Base-by-base conservation (phyloP, 441 rosid genomes). In the Arabidopsis lyrata region DNA sequence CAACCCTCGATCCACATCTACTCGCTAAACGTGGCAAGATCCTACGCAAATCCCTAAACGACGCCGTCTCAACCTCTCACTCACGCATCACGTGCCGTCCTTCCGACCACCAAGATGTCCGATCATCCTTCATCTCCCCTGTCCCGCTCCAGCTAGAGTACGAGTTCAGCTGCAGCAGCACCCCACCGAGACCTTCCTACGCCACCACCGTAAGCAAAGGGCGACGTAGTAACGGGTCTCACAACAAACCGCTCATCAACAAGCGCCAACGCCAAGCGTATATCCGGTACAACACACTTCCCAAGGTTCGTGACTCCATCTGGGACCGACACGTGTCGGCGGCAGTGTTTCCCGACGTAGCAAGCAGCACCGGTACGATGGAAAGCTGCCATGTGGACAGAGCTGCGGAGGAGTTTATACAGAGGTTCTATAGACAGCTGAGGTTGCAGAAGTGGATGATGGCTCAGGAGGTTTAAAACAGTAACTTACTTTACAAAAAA, bases 141-240 rank as follows among this genome's bases (percentile, higher is more conserved):
- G 82, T 84, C 11, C 88, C 89, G 2, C 64, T 77, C 56, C 71
- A 75, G 67, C 66, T 82, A 0, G 93, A 92, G 55, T 88, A 90
- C 68, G 95, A 92, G 86, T 92, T 90, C 82, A 88, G 96, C 84
- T 92, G 97, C 80, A 85, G 90, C 60, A 81, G 85, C 83, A 90
- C 83, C 78, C 90, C 95, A 1, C 75, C 83, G 32, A 68, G 81
- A 70, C 79, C 64, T 48, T 66, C 84, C 47, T 78, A 75, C 82
- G 72, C 75, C 44, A 77, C 74, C 1, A 34, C 70, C 50, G 27
- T 66, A 63, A 75, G 59, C 31, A 62, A 34, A 35, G 61, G 61
- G 35, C n/a, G 36, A 44, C 65, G 62, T 48, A 55, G 53, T 34
- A 32, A 55, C 29, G 76, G 71, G 31, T 70, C 80, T 3, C 76